Base-by-base conservation (phyloP, 2,329 filamentous ascomycete genomes). In the Colletotrichum cereale region DNA sequence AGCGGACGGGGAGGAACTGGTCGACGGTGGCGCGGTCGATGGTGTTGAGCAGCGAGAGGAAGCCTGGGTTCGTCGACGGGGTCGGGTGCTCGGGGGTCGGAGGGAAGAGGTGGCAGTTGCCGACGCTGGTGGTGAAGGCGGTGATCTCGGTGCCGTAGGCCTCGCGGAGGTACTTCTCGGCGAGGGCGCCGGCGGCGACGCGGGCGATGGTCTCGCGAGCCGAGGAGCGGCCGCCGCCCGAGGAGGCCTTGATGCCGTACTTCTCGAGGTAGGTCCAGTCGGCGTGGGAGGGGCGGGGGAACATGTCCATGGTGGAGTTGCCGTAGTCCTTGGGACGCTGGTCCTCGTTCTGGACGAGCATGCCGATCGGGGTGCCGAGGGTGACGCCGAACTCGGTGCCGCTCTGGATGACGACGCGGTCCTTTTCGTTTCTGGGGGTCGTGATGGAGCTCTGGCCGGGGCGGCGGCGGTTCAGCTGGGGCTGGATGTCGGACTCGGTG, bases 241-340 rank as follows among this genome's bases (percentile, higher is more conserved):
- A 72, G 80, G 90, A 93, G 44, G 96, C 95, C 86, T 97, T 97
- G 76, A 97, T 91, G 69, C 96, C 96, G 82, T 99, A 99, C 85
- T 98, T 98, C 82, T 97, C 93, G 73, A 97, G 87, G 84, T 98
- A 98, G 73, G 96, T 98, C 90, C 93, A 98, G 84, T 98, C 96
- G 72, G 96, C 96, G 83, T 98, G 96, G 80, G 91, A 94, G 44
- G 96, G 96, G 62, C 96, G 89, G 5, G 96, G 96, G 87, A 92
- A 98, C 73, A 91, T 84, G 82, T 98, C 94, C 90, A 98, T 98
- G 38, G 95, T 97, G 80, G 90, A 89, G 83, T 90, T 89, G 67
- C 93, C 93, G 83, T 98, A 98, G 85, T 99, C 96, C 80, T 94
- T 91, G 47, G 95, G 96, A 74, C 96, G 87, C 80, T 97, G 94